These are phyloP conservation scores for Musa balbisiana DNA, from an alignment of 202 grass and related monocot genomes.

Conservation along the genomic window DNA sequence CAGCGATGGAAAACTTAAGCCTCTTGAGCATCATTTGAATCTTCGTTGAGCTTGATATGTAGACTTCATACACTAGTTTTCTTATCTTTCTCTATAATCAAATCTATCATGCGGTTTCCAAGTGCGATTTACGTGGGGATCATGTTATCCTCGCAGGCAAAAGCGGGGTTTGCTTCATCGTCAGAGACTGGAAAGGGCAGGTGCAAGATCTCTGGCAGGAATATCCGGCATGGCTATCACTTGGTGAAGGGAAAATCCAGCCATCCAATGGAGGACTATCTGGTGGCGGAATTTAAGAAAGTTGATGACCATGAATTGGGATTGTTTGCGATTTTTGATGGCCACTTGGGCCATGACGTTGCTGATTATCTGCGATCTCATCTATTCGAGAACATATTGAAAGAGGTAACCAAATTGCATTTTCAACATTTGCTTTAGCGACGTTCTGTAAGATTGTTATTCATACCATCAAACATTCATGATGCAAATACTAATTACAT, in stretches of 20 bases:
- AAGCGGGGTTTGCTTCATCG: constrained; percentile 71
- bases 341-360: constrained; percentile 77
- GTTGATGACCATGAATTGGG: constrained; percentile 52
- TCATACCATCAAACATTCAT: neutral
- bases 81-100: too few species aligned
- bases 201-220: constrained; percentile 64
- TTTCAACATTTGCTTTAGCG: neutral
- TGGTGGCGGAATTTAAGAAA: constrained; percentile 79
- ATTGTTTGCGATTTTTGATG: constrained; percentile 90
- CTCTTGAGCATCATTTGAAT: too few species aligned
- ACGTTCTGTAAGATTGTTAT: neutral
- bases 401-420: constrained; percentile 44
- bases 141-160: constrained; percentile 36
- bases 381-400: constrained; percentile 89
- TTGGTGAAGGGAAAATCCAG: constrained; percentile 87
- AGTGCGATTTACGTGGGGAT: neutral
- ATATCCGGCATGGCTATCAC: constrained; percentile 74
- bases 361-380: constrained; percentile 57
- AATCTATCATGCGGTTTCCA: neutral
- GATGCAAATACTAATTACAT: neutral
- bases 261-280: constrained; percentile 91
- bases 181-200: constrained; percentile 89
- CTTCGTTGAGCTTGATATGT: too few species aligned
- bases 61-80: too few species aligned
- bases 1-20: too few species aligned